Base-by-base conservation (phyloP, 2,329 filamentous ascomycete genomes). In the Rutstroemia sp. region DNA sequence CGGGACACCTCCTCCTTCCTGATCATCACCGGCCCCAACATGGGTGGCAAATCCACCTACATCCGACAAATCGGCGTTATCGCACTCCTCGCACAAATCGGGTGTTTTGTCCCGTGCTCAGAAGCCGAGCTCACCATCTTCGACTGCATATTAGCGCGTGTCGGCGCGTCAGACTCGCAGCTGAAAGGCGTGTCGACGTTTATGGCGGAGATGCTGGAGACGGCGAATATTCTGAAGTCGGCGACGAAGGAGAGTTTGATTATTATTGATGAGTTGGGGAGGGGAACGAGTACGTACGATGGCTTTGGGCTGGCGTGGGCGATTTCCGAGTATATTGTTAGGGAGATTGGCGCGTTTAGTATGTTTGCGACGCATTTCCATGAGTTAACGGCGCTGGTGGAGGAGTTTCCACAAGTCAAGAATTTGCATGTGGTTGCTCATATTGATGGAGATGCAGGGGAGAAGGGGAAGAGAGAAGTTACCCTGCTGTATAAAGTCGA, bases 131-230 rank as follows among this genome's bases (percentile, higher is more conserved):
- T 99, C 46, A 95, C 89, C 16, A 91, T 99, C 57, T 99, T 96
- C 70, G 94, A 99, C 74, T 94, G 90, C 60, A 96, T 99, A 60
- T 86, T 99, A 41, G 94, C 95, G 0, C 88, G 94, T 64, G 94
- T 99, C 0, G 94, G 95, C 44, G 95, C 94, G 6, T 94, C 88
- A 65, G 95, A 99, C 73, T 95, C 89, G 6, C 94, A 97, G 72
- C 86, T 99, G 61, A 97, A 97, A 73, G 94, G 94, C 38, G 94
- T 99, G 2, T 96, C 90, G 3, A 99, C 94, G 0, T 99, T 99
- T 72, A 99, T 99, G 95, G 94, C 94, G 1, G 94, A 99, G 75
- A 99, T 99, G 94, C 81, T 99, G 21, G 94, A 99, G 71, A 99
- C 94, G 1, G 91, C 94, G 63, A 97, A 97, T 70, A 99, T 99